Percentiles rank a stretch among this genome's conserved stretches.
Evolutionary conservation across 2,329 filamentous ascomycete species (phyloP).

Genomic region (Penicillium palitans): DNA sequence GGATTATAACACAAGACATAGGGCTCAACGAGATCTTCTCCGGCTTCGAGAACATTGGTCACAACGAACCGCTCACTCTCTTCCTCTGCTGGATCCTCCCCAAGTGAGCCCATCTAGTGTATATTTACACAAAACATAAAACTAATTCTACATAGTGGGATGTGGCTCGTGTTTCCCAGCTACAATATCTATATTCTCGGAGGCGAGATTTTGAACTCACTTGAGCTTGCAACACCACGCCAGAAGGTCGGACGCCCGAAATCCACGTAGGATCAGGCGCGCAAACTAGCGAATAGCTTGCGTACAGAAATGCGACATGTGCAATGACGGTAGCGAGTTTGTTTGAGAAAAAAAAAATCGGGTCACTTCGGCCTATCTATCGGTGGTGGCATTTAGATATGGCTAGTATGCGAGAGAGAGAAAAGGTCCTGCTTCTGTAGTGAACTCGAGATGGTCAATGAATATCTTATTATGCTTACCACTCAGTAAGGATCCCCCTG

Average conservation of each 20-base stretch:
- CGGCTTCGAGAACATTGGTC: conserved; percentile 61
- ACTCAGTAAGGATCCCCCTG: not conserved
- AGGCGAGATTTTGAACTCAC: conserved; percentile 60
- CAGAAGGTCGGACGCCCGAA: conserved; percentile 33
- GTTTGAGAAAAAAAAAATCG: not conserved
- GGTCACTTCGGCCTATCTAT: not conserved
- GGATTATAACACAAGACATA: conserved; percentile 9
- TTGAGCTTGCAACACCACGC: conserved; percentile 44
- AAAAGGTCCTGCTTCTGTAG: no score
- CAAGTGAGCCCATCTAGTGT: conserved; percentile 54
- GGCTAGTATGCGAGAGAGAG: not conserved
- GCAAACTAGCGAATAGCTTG: not conserved
- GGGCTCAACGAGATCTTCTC: conserved; percentile 63
- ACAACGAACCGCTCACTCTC: conserved; percentile 57
- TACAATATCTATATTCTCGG: conserved; percentile 64
- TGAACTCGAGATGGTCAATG: not conserved
- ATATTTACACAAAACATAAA: not conserved
- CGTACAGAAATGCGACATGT: not conserved
- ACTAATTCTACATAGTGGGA: conserved; percentile 49
- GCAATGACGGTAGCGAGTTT: not conserved
- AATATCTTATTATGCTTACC: not conserved
- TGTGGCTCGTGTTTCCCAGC: conserved; percentile 64
- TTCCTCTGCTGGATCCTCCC: conserved; percentile 64
- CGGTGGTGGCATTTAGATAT: not conserved
- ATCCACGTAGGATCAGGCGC: conserved; percentile 22